These are phyloP conservation scores for Cytauxzoon felis DNA, from an alignment of 169 alveolate genomes.

Conservation along the genomic window DNA sequence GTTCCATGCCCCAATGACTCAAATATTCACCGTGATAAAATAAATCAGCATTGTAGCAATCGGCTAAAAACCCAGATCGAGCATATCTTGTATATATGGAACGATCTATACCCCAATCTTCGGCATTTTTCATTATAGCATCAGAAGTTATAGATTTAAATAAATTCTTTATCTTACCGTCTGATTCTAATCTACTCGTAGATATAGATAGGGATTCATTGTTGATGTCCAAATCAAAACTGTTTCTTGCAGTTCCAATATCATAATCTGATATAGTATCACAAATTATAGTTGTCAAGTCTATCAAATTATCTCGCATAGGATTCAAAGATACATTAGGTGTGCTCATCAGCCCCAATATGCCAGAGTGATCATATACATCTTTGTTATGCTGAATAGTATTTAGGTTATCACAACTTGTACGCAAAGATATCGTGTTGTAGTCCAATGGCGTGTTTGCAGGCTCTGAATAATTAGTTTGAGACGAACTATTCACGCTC, in stretches of 20 bases:
- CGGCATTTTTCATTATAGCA: slow-evolving; percentile 4
- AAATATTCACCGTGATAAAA: slow-evolving; percentile 47
- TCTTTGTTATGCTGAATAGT: neutral
- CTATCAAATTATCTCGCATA: neutral
- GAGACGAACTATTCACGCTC: slow-evolving; percentile 10
- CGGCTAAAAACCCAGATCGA: slow-evolving; percentile 60
- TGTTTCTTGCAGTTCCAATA: slow-evolving; percentile 2
- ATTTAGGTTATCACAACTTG: neutral
- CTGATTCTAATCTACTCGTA: neutral
- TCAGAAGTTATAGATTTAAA: slow-evolving; percentile 29
- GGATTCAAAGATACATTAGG: neutral
- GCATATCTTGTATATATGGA: slow-evolving; percentile 55
- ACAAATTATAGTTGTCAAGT: neutral
- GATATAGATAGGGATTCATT: neutral
- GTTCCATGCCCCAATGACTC: slow-evolving; percentile 7
- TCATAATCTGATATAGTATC: neutral
- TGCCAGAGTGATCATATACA: neutral
- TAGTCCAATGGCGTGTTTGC: slow-evolving; percentile 1
- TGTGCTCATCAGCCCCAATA: neutral
- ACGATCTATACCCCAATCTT: slow-evolving; percentile 65
- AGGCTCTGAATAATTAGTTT: slow-evolving; percentile 1
- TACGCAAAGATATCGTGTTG: neutral
- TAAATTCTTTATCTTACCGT: slow-evolving; percentile 15
- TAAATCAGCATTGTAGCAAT: slow-evolving; percentile 55
- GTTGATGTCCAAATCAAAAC: neutral